These are phyloP conservation scores for Erodium maritimum DNA, from an alignment of 345 rosid genomes.

Conservation along the genomic window DNA sequence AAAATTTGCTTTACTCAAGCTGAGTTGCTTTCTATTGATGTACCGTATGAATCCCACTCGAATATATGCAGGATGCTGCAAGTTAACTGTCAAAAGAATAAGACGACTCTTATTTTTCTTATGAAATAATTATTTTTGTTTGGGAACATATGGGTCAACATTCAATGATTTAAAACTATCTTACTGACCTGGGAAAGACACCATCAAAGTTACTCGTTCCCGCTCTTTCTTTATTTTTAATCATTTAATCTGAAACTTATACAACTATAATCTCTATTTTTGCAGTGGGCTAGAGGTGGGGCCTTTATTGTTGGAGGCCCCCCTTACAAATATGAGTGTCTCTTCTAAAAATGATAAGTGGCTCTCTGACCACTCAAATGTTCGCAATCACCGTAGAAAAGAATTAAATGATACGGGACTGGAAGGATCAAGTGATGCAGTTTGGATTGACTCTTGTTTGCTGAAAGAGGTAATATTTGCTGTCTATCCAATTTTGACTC, in stretches of 20 bases:
- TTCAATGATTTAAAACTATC: too few species aligned
- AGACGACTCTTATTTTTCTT: too few species aligned
- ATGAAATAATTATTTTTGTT: too few species aligned
- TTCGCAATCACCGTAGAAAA: constrained; percentile 8
- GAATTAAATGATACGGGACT: constrained; percentile 9
- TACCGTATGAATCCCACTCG: too few species aligned
- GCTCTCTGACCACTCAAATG: constrained; percentile 23
- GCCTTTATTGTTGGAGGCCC: constrained; percentile 36
- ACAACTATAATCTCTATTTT: neutral
- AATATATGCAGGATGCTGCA: too few species aligned
- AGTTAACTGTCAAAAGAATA: too few species aligned
- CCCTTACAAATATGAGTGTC: constrained; percentile 15
- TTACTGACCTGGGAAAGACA: neutral
- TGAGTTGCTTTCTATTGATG: too few species aligned
- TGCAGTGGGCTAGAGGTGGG: constrained; percentile 72
- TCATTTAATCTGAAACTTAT: neutral
- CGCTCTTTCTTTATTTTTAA: neutral
- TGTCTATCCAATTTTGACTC: neutral
- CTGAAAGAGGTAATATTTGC: constrained; percentile 45
- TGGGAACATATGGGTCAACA: neutral
- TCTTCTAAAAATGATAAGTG: constrained; percentile 19
- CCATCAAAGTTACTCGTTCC: neutral
- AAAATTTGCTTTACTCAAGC: too few species aligned
- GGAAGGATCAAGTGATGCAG: constrained; percentile 24
- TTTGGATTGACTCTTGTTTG: constrained; percentile 45